These are phyloP conservation scores for Flaveria trinervia DNA, from an alignment of 129 eudicot genomes.

Conservation along the genomic window DNA sequence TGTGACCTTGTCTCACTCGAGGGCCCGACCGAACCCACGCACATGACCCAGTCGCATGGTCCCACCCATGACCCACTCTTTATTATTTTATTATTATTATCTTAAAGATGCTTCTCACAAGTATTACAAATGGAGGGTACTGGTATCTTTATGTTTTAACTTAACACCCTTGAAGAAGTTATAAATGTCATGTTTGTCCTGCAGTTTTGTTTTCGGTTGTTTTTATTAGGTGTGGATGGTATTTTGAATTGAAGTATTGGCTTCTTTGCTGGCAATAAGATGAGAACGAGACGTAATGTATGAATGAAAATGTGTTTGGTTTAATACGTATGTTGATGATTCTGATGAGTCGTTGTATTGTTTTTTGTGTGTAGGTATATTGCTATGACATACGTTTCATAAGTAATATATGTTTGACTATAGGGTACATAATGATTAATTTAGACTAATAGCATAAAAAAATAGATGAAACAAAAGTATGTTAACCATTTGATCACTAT, in stretches of 20 bases:
- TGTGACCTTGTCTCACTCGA: conserved; percentile 29
- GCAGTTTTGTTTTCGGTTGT: neutral
- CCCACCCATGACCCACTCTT: conserved; percentile 18
- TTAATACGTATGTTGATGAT: too few relatives aligned
- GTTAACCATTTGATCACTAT: too few relatives aligned
- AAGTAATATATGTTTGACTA: too few relatives aligned
- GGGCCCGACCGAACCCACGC: neutral
- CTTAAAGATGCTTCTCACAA: neutral
- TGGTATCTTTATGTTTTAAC: neutral
- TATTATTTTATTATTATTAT: too few relatives aligned
- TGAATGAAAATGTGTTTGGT: neutral
- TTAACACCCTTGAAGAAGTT: conserved; percentile 2
- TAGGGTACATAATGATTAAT: too few relatives aligned
- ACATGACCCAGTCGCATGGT: conserved; percentile 28
- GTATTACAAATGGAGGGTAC: neutral
- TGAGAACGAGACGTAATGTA: too few relatives aligned
- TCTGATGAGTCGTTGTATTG: too few relatives aligned
- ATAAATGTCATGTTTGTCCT: neutral
- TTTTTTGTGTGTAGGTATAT: too few relatives aligned
- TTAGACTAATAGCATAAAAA: too few relatives aligned
- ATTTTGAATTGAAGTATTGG: neutral
- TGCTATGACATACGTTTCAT: too few relatives aligned
- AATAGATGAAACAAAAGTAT: too few relatives aligned
- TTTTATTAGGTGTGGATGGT: neutral
- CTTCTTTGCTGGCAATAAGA: neutral